Conservation (phyloP, 306 rosid genomes). For the Oxytropis ochrocephala region DNA sequence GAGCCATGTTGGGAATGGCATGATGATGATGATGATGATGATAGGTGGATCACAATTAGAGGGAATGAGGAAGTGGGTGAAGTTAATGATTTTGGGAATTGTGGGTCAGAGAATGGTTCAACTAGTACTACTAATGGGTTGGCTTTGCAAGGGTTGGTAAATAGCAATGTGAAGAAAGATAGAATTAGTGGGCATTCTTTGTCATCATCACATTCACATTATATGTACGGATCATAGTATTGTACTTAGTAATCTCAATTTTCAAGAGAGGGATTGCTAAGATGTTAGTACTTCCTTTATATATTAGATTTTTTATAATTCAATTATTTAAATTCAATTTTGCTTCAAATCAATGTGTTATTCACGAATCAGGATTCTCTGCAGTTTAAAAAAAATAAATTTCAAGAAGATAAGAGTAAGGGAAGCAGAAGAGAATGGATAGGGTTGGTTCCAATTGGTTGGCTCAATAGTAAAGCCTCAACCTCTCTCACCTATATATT, state of each 20-base stretch:
- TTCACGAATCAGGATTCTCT: background rate
- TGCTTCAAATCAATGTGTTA: background rate
- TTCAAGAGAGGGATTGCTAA: constrained; percentile 24
- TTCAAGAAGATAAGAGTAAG: background rate
- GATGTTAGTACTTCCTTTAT: constrained; percentile 22
- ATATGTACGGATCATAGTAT: constrained; percentile 22
- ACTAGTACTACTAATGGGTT: constrained; percentile 3
- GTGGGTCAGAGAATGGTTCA: constrained; percentile 37
- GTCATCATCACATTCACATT: background rate
- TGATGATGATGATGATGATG: constrained; percentile 22
- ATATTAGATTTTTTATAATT: constrained; percentile 33
- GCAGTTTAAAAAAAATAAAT: background rate
- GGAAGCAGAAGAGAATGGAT: constrained; percentile 1
- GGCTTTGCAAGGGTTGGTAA: constrained; percentile 13
- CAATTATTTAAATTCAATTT: background rate
- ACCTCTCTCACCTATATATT: constrained; percentile 17
- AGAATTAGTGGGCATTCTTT: constrained; percentile 20
- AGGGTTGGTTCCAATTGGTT: constrained; percentile 15
- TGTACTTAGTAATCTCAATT: constrained; percentile 32
- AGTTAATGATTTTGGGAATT: constrained; percentile 4
- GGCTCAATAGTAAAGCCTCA: background rate
- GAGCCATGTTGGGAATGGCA: constrained; percentile 40
- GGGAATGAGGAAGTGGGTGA: background rate
- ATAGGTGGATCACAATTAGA: constrained; percentile 59
- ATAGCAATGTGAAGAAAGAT: constrained; percentile 29